Evolutionary conservation across 257 asterid genomes (phyloP).

Genomic region (Solanum boliviense): DNA sequence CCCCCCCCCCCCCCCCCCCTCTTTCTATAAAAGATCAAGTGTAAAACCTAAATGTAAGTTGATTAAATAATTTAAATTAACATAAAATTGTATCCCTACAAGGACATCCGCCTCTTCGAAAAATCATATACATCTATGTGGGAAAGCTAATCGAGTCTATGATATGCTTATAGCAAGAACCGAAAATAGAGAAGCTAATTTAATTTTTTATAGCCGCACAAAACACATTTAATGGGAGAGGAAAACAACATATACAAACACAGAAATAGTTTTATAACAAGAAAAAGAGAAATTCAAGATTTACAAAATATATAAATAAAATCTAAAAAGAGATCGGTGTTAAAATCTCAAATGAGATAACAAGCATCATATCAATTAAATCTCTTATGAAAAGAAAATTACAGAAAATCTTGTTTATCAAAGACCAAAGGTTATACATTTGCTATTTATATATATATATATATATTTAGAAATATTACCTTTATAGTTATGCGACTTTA

Average conservation of each 20-base stretch:
- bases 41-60: background rate
- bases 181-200: background rate
- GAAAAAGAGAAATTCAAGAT: background rate
- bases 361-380: background rate
- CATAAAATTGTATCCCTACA: background rate
- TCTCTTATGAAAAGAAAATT: background rate
- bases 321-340: background rate
- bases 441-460: background rate
- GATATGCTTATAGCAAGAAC: background rate
- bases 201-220: background rate
- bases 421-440: background rate
- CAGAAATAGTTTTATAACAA: background rate
- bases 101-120: background rate
- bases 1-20: rapidly evolving
- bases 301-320: background rate
- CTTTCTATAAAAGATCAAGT: background rate
- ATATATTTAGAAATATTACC: background rate
- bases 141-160: background rate
- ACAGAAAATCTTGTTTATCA: background rate
- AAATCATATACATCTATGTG: background rate
- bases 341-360: background rate
- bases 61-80: background rate
- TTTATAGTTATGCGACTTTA: background rate
- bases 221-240: background rate
- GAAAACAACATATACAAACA: background rate